Evolutionary conservation across 1,284 basidiomycete genomes (phyloP).

Genomic region (Cryptococcus maquisensis): DNA sequence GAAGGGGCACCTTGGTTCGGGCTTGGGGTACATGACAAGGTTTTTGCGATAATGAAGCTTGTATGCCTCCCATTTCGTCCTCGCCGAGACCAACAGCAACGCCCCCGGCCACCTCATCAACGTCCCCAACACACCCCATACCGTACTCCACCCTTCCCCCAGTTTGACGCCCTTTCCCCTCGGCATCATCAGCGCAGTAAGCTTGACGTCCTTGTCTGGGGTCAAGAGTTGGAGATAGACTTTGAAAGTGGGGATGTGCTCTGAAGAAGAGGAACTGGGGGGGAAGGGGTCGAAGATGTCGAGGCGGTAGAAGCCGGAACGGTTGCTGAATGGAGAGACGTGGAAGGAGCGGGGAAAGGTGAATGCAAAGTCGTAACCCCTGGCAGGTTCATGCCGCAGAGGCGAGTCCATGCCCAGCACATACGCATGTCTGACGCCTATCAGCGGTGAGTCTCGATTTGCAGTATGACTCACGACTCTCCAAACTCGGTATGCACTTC

Average conservation of each 20-base stretch:
- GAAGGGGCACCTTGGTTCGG: conserved; percentile 54
- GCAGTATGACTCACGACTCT: conserved; percentile 58
- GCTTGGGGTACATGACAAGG: conserved; percentile 61
- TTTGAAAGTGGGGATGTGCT: conserved; percentile 25
- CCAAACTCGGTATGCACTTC: conserved; percentile 79
- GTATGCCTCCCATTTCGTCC: conserved; percentile 65
- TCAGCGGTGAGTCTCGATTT: neutral
- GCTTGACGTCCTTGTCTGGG: conserved; percentile 43
- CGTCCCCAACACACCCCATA: conserved; percentile 47
- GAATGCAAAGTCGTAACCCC: conserved; percentile 61
- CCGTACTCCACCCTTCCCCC: neutral
- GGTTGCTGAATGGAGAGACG: conserved; percentile 75
- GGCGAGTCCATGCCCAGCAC: conserved; percentile 16
- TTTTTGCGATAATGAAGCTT: conserved; percentile 63
- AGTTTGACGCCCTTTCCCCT: conserved; percentile 53
- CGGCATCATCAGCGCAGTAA: conserved; percentile 55
- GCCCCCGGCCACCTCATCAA: conserved; percentile 56
- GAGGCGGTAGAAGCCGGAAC: conserved; percentile 62
- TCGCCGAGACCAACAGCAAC: conserved; percentile 58
- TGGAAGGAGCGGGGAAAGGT: conserved; percentile 68
- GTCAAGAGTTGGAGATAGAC: conserved; percentile 31
- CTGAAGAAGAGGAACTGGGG: neutral
- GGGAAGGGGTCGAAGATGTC: conserved; percentile 52
- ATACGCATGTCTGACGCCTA: conserved; percentile 24
- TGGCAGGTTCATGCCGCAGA: conserved; percentile 8